Conservation (phyloP, 2,329 filamentous ascomycete genomes). For the Aspergillus chevalieri region DNA sequence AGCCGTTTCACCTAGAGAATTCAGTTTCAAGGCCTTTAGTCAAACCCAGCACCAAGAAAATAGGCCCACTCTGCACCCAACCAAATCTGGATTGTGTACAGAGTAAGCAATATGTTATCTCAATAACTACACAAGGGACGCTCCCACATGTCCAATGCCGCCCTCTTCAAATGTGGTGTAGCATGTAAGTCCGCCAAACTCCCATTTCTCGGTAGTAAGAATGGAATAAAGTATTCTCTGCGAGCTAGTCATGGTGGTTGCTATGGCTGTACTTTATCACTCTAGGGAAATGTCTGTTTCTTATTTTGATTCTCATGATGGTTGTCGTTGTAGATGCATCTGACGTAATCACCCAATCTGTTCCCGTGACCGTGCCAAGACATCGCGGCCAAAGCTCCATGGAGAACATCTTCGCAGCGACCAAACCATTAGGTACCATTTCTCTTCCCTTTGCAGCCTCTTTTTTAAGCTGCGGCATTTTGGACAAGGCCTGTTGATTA, state of each 20-base stretch:
- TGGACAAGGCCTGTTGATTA: not conserved
- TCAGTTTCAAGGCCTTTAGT: not conserved
- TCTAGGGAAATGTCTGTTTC: not conserved
- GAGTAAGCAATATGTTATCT: not conserved
- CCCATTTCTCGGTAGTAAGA: not conserved
- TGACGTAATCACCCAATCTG: not conserved
- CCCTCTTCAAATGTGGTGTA: not conserved
- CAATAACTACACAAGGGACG: not conserved
- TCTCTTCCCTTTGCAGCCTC: not conserved
- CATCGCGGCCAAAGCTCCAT: conserved; percentile 13
- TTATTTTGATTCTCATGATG: too few relatives aligned
- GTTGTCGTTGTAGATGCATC: not conserved
- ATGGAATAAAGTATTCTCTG: not conserved
- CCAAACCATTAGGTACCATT: too few relatives aligned
- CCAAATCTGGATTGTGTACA: not conserved
- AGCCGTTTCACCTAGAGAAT: not conserved
- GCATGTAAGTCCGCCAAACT: not conserved
- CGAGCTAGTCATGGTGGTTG: not conserved
- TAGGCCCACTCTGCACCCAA: not conserved
- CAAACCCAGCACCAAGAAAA: not conserved
- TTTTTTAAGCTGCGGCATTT: not conserved
- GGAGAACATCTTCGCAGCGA: not conserved
- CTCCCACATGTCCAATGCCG: not conserved
- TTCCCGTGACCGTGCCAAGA: conserved; percentile 11
- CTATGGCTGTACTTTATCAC: not conserved